These are phyloP conservation scores for Pyrenophora seminiperda DNA, from an alignment of 2,329 filamentous ascomycete species.

Conservation along the genomic window DNA sequence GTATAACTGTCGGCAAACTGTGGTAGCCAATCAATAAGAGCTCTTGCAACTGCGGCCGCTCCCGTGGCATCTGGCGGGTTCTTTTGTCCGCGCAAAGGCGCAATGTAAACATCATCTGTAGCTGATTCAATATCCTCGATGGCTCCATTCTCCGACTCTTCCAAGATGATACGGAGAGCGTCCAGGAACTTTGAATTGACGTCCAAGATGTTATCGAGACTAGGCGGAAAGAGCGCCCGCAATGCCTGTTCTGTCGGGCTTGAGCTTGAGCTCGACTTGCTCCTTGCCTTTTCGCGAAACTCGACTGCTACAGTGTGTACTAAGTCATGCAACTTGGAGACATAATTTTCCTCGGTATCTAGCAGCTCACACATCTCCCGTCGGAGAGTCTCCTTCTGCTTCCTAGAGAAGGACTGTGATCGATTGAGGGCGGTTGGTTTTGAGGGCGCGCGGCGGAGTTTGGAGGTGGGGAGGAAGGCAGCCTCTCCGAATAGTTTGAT, in stretches of 20 bases:
- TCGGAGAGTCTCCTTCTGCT: conserved; percentile 82
- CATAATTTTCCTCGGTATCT: conserved; percentile 93
- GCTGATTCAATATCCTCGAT: conserved; percentile 72
- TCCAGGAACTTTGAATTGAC: conserved; percentile 82
- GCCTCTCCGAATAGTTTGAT: conserved; percentile 81
- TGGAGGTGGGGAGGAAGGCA: conserved; percentile 84
- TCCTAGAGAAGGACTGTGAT: conserved; percentile 75
- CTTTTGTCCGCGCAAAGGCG: conserved; percentile 41
- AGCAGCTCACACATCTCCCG: conserved; percentile 89
- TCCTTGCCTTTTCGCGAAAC: conserved; percentile 72
- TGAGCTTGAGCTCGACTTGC: conserved; percentile 62
- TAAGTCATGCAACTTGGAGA: conserved; percentile 82
- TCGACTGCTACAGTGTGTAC: conserved; percentile 81
- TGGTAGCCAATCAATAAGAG: conserved; percentile 90
- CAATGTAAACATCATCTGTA: conserved; percentile 47
- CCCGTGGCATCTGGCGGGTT: conserved; percentile 73
- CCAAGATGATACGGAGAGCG: conserved; percentile 75
- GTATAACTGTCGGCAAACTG: conserved; percentile 89
- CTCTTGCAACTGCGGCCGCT: conserved; percentile 74
- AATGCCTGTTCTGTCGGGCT: conserved; percentile 76
- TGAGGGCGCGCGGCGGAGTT: conserved; percentile 82
- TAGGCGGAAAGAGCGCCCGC: conserved; percentile 78
- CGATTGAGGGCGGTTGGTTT: conserved; percentile 80
- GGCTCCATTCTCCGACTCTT: conserved; percentile 82
- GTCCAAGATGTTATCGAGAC: conserved; percentile 78